Percentiles rank a stretch among this genome's conserved stretches.
phyloP scores from a whole-genome alignment of 768 basidiomycete species.

The Leucocoprinus birnbaumii region DNA sequence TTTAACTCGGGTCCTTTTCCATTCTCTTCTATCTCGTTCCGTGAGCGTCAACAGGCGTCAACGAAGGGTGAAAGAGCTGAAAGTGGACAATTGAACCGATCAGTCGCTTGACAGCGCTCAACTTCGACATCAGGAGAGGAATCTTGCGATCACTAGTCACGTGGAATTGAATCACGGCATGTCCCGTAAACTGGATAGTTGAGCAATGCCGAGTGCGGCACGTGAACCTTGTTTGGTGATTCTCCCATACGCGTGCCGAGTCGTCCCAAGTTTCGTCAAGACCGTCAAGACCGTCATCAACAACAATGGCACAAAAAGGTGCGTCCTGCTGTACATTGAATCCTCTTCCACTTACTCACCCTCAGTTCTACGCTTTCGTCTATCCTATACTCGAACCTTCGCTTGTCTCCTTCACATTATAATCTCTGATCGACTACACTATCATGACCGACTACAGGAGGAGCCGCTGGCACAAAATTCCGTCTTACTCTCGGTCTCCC shows the following conservation, averaged over 20 bases:
- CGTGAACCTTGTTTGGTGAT: conserved; percentile 18
- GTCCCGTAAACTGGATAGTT: conserved; percentile 19
- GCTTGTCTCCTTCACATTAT: no score
- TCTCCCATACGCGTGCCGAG: neutral
- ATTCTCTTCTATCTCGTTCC: neutral
- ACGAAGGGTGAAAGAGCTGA: neutral
- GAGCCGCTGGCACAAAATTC: conserved; percentile 92
- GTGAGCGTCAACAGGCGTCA: neutral
- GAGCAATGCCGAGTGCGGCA: conserved; percentile 18
- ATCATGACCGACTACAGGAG: conserved; percentile 26
- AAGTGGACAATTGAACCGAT: neutral
- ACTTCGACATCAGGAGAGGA: no score
- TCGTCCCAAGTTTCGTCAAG: conserved; percentile 17
- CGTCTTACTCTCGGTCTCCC: conserved; percentile 93
- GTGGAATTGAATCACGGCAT: conserved; percentile 6
- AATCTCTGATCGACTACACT: no score
- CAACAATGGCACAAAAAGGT: conserved; percentile 32
- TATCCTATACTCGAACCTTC: no score
- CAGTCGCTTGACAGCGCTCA: neutral
- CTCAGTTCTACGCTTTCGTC: no score
- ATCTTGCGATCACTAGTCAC: neutral
- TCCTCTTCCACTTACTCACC: neutral
- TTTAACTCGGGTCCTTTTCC: conserved; percentile 4
- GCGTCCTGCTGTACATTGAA: neutral
- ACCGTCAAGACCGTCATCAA: conserved; percentile 23